Evolutionary conservation across 2,329 filamentous ascomycete species (phyloP), one percentile per base, ranked within the genome.

Genomic region (Sclerotinia nivalis): DNA sequence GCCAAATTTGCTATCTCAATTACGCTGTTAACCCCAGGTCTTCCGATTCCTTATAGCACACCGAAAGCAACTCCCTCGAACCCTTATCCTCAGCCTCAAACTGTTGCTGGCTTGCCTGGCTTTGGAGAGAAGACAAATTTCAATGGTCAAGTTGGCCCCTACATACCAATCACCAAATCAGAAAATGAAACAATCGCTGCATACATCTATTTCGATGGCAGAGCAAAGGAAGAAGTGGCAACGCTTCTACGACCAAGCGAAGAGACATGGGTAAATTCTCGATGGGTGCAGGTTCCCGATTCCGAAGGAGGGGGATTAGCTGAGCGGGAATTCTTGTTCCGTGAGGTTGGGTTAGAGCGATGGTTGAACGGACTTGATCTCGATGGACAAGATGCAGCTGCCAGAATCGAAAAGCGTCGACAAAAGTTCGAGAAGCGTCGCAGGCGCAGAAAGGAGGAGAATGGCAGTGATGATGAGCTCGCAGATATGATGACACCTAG

Each of bases 1-100:
- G 93, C 96, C 72, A 96, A 94, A 76, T 99, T 99, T 81, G 96
- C 96, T 76, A 97, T 99, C 77, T 98, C 95, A 66, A 98, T 99
- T 78, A 98, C 96, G 3, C 88, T 99, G 61, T 87, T 98, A 75
- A 97, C 93, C 0, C 91, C 94, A 15, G 91, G 91, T 70, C 88
- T 97, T 72, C 88, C 93, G 74, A 93, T 98, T 56, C 95, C 95
- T 1, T 98, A 98, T 82, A 97, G 94, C 68, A 91, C 92, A 1
- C 93, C 94, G 52, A 96, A 96, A 80, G 80, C 93, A 1, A 92
- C 90, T 49, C 80, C 88, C 62, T 87, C 89, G 65, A 91, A 95
- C 76, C 93, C 93, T 34, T 87, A 91, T 75, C 95, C 95, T 58
- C 91, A 90, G 77, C 89, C 93, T 31, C 92, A 95, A 79, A 87